These are phyloP conservation scores for Artemisia annua DNA, from an alignment of 129 eudicot genomes.

Conservation along the genomic window DNA sequence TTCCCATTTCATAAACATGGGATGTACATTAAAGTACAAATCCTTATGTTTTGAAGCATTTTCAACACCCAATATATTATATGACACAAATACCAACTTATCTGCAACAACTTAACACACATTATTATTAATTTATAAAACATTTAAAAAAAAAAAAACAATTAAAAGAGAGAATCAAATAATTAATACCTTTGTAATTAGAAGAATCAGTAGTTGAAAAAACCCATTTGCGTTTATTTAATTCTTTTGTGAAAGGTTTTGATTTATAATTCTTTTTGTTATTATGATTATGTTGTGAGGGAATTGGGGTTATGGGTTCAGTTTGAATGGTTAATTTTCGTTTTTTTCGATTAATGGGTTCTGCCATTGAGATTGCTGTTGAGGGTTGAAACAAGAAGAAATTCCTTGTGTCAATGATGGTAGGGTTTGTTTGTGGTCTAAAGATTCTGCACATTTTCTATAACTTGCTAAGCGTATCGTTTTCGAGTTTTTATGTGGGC, in stretches of 20 bases:
- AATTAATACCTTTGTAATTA: conserved; percentile 34
- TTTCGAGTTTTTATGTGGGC: too few species aligned
- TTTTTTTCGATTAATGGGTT: too few species aligned
- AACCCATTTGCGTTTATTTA: conserved; percentile 52
- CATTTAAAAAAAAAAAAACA: background rate
- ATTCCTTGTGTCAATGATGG: too few species aligned
- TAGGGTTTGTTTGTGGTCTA: too few species aligned
- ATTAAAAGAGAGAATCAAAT: background rate
- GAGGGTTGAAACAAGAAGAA: too few species aligned
- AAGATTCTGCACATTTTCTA: too few species aligned
- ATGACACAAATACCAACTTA: conserved; percentile 66
- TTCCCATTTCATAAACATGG: conserved; percentile 67
- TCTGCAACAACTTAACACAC: conserved; percentile 42
- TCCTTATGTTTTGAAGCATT: conserved; percentile 77
- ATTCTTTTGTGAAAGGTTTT: background rate
- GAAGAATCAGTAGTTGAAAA: conserved; percentile 41
- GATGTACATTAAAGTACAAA: conserved; percentile 52
- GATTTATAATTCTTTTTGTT: conserved; percentile 12
- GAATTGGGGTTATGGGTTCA: too few species aligned
- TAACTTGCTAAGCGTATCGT: too few species aligned
- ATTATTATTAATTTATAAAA: background rate
- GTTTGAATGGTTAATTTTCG: too few species aligned
- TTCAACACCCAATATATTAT: conserved; percentile 84
- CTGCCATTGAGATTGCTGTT: too few species aligned
- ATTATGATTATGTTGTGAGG: background rate